Conservation (phyloP, 139 green algal species). For the Yamagishiella unicocca region DNA sequence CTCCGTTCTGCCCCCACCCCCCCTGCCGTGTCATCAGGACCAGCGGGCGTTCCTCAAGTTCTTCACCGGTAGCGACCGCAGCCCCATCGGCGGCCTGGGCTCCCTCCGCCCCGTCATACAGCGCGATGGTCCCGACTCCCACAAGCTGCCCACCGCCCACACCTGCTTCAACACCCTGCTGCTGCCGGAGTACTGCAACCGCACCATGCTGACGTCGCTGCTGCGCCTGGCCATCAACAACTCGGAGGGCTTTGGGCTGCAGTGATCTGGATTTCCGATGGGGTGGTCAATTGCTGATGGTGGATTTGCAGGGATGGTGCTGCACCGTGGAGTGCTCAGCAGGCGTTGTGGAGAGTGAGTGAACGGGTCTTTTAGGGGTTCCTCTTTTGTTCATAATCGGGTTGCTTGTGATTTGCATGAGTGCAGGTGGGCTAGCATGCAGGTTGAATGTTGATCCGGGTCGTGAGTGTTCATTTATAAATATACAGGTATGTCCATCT, state of each 20-base stretch:
- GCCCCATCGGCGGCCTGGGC: conserved; percentile 91
- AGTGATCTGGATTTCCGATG: no score
- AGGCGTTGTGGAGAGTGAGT: no score
- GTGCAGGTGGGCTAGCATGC: no score
- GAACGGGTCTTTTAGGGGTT: no score
- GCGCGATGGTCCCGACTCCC: conserved; percentile 83
- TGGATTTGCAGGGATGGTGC: no score
- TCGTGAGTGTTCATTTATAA: no score
- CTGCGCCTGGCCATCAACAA: conserved; percentile 92
- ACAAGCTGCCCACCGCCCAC: conserved; percentile 87
- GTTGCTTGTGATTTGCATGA: no score
- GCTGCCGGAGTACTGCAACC: conserved; percentile 87
- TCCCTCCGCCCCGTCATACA: conserved; percentile 89
- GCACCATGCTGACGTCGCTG: conserved; percentile 77
- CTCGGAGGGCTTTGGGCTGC: conserved; percentile 91
- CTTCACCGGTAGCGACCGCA: conserved; percentile 87
- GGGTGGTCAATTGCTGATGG: no score
- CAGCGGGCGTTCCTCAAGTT: conserved; percentile 93
- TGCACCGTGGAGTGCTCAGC: no score
- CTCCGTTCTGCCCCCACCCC: neutral
- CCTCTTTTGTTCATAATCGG: no score
- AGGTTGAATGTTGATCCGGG: no score
- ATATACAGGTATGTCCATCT: no score
- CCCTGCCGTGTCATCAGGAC: conserved; percentile 63
- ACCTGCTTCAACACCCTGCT: conserved; percentile 92